Base-by-base conservation (phyloP, 306 rosid genomes). In the Mimosa pudica region DNA sequence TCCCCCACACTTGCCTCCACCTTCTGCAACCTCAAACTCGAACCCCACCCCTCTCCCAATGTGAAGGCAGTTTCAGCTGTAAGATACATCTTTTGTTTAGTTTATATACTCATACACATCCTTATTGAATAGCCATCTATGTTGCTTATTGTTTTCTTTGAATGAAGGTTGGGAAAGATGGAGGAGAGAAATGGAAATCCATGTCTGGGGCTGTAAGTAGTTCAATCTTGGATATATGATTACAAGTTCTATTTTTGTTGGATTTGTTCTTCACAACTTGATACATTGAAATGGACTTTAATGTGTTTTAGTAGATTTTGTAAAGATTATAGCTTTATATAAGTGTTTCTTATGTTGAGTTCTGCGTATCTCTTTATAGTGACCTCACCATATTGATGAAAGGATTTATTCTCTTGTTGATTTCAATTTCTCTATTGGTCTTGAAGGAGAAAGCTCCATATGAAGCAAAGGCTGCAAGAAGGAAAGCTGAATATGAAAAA, bases 161-260 rank as follows among this genome's bases (percentile, higher is more conserved):
- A 76, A 66, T 88, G 86, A 87, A 94, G 98, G 98, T 94, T 76
- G 98, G 96, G 44, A 94, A 92, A 87, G 98, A 97, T 82, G 98
- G 98, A 85, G 98, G 98, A 83, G 88, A 83, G 74, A 89, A 82
- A 85, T 94, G 98, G 98, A 92, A 91, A 86, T 92, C 98, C 75
- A 0, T 94, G 90, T 76, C 90, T 35, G 77, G 3, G 11, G 92
- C 89, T 6, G 98, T 92, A 87, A 88, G 98, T 64, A 54, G 6
- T 64, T 11, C 82, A 42, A 32, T 76, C 75, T 79, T 44, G 2
- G 13, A 78, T 66, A 3, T 20, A 47, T 72, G 68, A 20, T 72
- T 70, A 12, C 79, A n/a, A 62, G 38, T 58, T 7, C 55, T 70
- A 10, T 17, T 6, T 55, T 60, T 62, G 54, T 36, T 61, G 68